Evolutionary conservation across 805 yeast genomes (phyloP).

Genomic region (Ogataea polymorpha): DNA sequence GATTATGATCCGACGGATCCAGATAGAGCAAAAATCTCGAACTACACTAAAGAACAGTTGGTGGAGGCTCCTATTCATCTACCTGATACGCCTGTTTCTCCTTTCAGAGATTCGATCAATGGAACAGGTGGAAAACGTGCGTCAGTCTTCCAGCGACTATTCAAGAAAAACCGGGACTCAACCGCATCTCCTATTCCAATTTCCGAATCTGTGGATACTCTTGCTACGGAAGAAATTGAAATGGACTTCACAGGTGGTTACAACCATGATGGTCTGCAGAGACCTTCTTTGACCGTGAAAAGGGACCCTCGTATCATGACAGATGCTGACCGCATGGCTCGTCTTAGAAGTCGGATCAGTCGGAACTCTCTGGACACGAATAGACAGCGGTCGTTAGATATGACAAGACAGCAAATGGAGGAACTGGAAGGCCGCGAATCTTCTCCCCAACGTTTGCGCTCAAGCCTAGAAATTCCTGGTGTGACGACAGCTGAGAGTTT

Average conservation of each 20-base stretch:
- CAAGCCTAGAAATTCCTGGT: slow-evolving; percentile 39
- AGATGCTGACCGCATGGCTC: slow-evolving; percentile 23
- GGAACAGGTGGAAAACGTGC: slow-evolving; percentile 37
- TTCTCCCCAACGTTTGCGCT: slow-evolving; percentile 29
- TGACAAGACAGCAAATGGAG: slow-evolving; percentile 22
- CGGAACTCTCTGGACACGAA: slow-evolving; percentile 20
- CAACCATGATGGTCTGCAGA: slow-evolving; percentile 32
- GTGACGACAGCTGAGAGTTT: slow-evolving; percentile 35
- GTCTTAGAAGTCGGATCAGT: slow-evolving; percentile 17
- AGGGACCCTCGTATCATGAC: slow-evolving; percentile 19
- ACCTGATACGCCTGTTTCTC: slow-evolving; percentile 13
- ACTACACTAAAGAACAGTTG: slow-evolving; percentile 37
- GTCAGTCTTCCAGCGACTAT: slow-evolving; percentile 38
- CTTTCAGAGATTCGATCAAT: slow-evolving; percentile 34
- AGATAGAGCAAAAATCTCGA: slow-evolving; percentile 50
- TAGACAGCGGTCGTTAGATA: slow-evolving; percentile 25
- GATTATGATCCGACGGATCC: slow-evolving; percentile 83
- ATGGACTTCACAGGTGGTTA: slow-evolving; percentile 36
- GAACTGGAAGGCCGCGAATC: slow-evolving; percentile 22
- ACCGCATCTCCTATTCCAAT: slow-evolving; percentile 32
- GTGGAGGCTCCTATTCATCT: slow-evolving; percentile 25
- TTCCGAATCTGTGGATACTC: slow-evolving; percentile 34
- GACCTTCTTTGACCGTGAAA: slow-evolving; percentile 30
- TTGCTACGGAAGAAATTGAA: slow-evolving; percentile 51
- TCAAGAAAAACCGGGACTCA: slow-evolving; percentile 25